phyloP scores from a whole-genome alignment of 305 asterid species.

The Solanum chacoense region DNA sequence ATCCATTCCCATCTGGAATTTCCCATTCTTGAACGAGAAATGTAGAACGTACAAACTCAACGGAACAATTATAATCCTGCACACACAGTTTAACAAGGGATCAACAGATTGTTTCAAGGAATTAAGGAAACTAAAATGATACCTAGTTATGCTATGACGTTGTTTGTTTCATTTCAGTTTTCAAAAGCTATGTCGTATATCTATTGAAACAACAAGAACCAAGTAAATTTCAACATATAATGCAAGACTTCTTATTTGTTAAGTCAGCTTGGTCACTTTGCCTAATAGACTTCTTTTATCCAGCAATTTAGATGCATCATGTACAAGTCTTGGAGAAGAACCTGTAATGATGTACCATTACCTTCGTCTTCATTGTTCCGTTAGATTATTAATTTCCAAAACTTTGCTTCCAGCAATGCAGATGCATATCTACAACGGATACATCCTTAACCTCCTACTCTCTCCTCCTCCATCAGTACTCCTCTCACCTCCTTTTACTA shows the following conservation, averaged over 20 bases:
- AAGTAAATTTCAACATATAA: not conserved
- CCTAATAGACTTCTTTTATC: not conserved
- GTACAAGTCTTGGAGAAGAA: not conserved
- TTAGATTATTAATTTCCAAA: not conserved
- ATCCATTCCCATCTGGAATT: conserved; percentile 20
- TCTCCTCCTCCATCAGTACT: not conserved
- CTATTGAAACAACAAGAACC: not conserved
- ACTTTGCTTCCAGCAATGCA: not conserved
- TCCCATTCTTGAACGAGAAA: conserved; percentile 67
- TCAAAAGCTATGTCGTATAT: not conserved
- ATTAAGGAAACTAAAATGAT: not conserved
- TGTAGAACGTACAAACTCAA: conserved; percentile 56
- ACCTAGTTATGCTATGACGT: not conserved
- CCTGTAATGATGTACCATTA: not conserved
- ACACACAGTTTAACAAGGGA: not conserved
- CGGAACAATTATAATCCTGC: conserved; percentile 50
- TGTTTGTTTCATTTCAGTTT: not conserved
- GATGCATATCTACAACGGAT: not conserved
- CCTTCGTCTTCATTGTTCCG: not conserved
- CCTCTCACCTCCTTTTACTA: not conserved
- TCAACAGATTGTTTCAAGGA: not conserved
- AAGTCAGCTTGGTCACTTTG: not conserved
- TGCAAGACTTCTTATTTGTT: not conserved
- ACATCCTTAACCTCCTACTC: not conserved
- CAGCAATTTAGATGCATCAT: not conserved